A percentile compares a stretch with the other conserved stretches of the same genome.
Conservation (phyloP, 768 basidiomycete genomes). For the Lactifluus hygrophoroides region DNA sequence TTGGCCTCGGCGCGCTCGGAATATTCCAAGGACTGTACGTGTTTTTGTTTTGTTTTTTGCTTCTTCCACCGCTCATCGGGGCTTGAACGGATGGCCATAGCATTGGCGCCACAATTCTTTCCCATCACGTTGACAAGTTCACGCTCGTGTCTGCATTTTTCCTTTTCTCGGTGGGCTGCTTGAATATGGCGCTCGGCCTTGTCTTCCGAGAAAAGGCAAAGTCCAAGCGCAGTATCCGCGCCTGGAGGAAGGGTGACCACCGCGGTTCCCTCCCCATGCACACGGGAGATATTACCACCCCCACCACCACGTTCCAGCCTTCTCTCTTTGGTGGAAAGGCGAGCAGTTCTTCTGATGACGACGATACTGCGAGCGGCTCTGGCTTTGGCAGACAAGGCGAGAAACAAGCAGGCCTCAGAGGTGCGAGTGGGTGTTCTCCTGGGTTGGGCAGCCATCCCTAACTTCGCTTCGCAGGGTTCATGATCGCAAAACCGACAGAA, state of each 20-base stretch:
- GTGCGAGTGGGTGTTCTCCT: conserved; percentile 29
- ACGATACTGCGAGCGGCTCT: conserved; percentile 37
- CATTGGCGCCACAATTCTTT: conserved; percentile 63
- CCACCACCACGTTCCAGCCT: conserved; percentile 30
- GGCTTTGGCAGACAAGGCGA: conserved; percentile 81
- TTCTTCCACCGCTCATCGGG: conserved; percentile 9
- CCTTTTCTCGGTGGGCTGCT: conserved; percentile 72
- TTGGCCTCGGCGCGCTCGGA: conserved; percentile 82
- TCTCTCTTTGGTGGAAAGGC: conserved; percentile 13
- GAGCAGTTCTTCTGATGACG: conserved; percentile 14
- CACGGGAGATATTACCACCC: conserved; percentile 29
- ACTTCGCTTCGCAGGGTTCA: conserved; percentile 34
- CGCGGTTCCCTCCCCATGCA: conserved; percentile 45
- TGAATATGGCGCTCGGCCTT: conserved; percentile 76
- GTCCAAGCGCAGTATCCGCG: conserved; percentile 53
- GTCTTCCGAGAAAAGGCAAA: conserved; percentile 67
- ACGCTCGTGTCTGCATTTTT: conserved; percentile 80
- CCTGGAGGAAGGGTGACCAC: conserved; percentile 53
- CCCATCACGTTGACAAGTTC: conserved; percentile 72
- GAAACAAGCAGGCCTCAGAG: conserved; percentile 63
- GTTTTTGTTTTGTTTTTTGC: neutral
- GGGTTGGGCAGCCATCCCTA: neutral
- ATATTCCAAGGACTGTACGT: conserved; percentile 79
- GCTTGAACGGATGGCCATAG: conserved; percentile 26
- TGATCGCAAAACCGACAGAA: conserved; percentile 51